Evolutionary conservation across 1,284 basidiomycete genomes (phyloP), one percentile per base, ranked within the genome.

Genomic region (Austropuccinia psidii): DNA sequence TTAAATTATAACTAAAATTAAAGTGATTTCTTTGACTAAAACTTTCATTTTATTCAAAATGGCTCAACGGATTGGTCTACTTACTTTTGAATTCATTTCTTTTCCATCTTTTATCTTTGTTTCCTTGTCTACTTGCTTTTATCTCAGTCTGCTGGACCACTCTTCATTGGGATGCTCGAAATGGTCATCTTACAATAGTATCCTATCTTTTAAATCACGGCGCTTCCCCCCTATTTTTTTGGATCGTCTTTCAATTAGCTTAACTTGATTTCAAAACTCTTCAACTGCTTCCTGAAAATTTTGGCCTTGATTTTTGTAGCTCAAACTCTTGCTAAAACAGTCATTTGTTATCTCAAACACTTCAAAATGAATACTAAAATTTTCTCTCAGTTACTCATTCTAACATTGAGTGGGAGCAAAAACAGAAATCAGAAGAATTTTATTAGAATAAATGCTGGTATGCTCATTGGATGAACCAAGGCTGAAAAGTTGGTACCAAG

Each of bases 141-240:
- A 29, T 66, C 19, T 11, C 78, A 92, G 91, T 86, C 74, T 93
- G 94, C 50, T 98, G 94, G 94, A 93, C 91, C 2, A 88, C 94
- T 0, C 83, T 98, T n/a, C 95, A 97, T 80, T 90, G 95, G 83
- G 93, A 95, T 11, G 90, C 89, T 17, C 82, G 97, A 72, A 84
- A 91, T 57, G 89, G 92, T 15, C 91, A 95, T 41, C 89, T 94
- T 6, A 93, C 93, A 0, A 84, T 98, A 19, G 87, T 97, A 41
- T 91, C 93, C 0, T 90, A 92, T 83, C 84, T 98, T 31, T 88
- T 98, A 81, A 94, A 91, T 19, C 90, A 92, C 77, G 93, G 93
- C 49, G 90, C 90, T 73, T 91, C 90, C 0, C 86, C 90, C 70
- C 85, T 87, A 1, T 79, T 86, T 45, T 94, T 92, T 19, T 85